phyloP scores from a whole-genome alignment of 768 basidiomycete species.

The Tremella mesenterica region DNA sequence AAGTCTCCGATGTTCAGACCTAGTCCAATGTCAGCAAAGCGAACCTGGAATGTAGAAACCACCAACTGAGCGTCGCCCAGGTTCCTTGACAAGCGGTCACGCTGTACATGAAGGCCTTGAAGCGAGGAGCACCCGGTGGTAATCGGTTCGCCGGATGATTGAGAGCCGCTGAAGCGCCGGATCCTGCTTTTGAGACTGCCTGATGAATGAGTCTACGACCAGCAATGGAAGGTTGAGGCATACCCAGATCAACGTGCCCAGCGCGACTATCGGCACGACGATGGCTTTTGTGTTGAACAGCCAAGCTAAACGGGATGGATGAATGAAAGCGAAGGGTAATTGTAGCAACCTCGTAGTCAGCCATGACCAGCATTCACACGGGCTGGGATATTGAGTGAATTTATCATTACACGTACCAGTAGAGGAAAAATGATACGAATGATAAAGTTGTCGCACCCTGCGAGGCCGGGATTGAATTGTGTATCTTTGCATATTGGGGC shows the following conservation, averaged over 20 bases:
- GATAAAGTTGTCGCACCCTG: slow-evolving; percentile 17
- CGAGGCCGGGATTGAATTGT: slow-evolving; percentile 14
- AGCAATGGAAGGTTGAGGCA: slow-evolving; percentile 2
- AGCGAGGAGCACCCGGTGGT: slow-evolving; percentile 18
- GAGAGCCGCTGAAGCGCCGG: slow-evolving; percentile 14
- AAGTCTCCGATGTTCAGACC: slow-evolving; percentile 39
- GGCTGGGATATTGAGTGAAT: neutral
- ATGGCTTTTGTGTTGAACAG: slow-evolving; percentile 35
- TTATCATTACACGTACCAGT: slow-evolving; percentile 10
- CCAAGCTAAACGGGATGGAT: slow-evolving; percentile 25
- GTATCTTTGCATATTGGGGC: slow-evolving; percentile 21
- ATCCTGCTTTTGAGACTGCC: slow-evolving; percentile 19
- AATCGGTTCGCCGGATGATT: slow-evolving; percentile 18
- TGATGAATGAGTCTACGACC: slow-evolving; percentile 1
- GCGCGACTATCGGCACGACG: slow-evolving; percentile 20
- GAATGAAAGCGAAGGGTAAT: slow-evolving; percentile 34
- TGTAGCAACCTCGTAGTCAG: slow-evolving; percentile 32
- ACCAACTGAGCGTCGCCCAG: slow-evolving; percentile 24
- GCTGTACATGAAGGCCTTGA: slow-evolving; percentile 24
- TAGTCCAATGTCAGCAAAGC: neutral
- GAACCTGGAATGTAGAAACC: neutral
- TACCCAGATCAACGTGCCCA: slow-evolving; percentile 31
- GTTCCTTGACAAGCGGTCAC: slow-evolving; percentile 27
- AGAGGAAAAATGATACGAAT: slow-evolving; percentile 25
- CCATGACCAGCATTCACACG: too few species aligned